Conservation (phyloP, 345 rosid genomes). For the Combretum micranthum region DNA sequence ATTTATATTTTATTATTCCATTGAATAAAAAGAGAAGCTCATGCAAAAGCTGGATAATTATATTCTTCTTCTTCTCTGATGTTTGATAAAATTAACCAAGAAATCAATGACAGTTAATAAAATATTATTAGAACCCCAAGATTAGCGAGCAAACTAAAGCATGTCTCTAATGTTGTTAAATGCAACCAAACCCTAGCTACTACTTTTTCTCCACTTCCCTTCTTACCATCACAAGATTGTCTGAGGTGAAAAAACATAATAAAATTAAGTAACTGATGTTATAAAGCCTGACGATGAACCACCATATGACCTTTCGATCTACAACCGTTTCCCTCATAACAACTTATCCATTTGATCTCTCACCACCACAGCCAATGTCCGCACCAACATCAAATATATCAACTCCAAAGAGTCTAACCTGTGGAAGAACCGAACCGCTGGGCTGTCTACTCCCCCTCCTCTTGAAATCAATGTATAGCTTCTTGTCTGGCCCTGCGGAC, state of each 20-base stretch:
- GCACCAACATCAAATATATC: constrained; percentile 45
- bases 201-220: no score
- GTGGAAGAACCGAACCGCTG: constrained; percentile 21
- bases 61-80: no score
- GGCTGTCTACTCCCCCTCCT: constrained; percentile 20
- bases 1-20: no score
- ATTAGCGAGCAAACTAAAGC: no score
- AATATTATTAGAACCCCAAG: no score
- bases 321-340: constrained; percentile 41
- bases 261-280: constrained; percentile 20
- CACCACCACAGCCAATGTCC: constrained; percentile 6
- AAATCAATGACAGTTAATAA: no score
- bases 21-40: no score
- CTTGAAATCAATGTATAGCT: constrained; percentile 73
- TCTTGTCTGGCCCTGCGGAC: constrained; percentile 66
- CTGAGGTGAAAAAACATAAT: not conserved
- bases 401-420: constrained; percentile 79
- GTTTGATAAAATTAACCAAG: no score
- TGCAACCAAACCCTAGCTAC: no score
- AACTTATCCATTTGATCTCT: constrained; percentile 45
- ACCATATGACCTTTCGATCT: constrained; percentile 69
- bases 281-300: constrained; percentile 54
- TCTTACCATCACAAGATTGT: no score
- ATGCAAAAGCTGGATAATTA: no score
- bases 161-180: no score